Base-by-base conservation (phyloP, 78 protist species). In the Neovahlkampfia damariscottae region DNA sequence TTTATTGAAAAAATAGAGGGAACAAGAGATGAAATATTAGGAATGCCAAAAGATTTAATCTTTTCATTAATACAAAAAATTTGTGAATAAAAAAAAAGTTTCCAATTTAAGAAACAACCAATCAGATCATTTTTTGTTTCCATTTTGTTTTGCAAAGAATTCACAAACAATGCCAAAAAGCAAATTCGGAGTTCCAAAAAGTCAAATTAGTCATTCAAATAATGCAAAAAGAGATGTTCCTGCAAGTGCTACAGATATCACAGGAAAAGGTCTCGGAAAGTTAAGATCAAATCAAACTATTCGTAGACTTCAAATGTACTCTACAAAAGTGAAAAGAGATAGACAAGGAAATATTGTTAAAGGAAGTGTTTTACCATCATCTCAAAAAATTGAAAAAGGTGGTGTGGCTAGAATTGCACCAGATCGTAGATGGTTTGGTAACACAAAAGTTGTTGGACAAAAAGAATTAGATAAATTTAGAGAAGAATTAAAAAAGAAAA, bases 381-480 rank as follows among this genome's bases (percentile, higher is more conserved):
- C 1, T 32, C 72, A 73, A 27, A 5, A 40, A 2, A 66, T 1
- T 5, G 78, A 34, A 2, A 4, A 62, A 5, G 91, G 91, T 28
- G 75, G 77, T 66, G 72, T 88, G 31, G 84, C 88, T 5, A 67
- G 93, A 36, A 86, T 89, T 7, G 76, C 39, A 37, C 91, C 90
- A 19, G 85, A 91, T 84, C 36, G 78, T 27, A 8, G 81, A 19
- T 88, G 78, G 83, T 91, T 91, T 68, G 92, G 89, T 38, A 88
- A 88, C 50, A 83, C 92, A 0, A 82, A 87, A 5, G 88, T 83
- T 28, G 67, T 88, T 2, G 86, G 82, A 7, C 91, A 84, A 66
- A 9, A 78, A 38, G 76, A 82, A 6, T 76, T 92, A 35, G 71
- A 83, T 5, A 37, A 76, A 28, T 82, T 88, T 81, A 72, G 89